These are phyloP conservation scores for Angophora floribunda DNA, from an alignment of 345 rosid species.

Conservation along the genomic window DNA sequence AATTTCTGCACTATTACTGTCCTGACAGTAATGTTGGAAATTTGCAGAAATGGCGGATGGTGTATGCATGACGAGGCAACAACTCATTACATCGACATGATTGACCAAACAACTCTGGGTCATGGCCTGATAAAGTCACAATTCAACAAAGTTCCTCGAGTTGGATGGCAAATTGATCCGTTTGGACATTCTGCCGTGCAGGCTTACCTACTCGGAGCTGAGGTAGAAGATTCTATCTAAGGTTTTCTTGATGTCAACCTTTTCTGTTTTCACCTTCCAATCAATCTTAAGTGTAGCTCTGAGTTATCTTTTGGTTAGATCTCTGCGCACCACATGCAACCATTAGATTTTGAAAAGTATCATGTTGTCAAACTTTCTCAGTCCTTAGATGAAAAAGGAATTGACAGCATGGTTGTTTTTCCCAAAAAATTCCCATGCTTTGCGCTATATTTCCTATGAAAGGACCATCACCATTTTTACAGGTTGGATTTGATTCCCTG, in stretches of 20 bases:
- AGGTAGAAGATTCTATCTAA: conserved; percentile 15
- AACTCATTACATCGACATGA: conserved; percentile 77
- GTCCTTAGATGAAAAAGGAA: neutral
- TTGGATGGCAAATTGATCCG: conserved; percentile 93
- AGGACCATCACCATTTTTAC: neutral
- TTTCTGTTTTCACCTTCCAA: neutral
- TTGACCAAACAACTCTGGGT: conserved; percentile 85
- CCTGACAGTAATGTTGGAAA: neutral
- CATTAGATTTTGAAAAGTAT: neutral
- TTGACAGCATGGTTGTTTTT: neutral
- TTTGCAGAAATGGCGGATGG: conserved; percentile 88
- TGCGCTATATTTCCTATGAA: neutral
- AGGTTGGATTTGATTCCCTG: conserved; percentile 79
- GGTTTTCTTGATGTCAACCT: neutral
- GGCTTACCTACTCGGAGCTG: conserved; percentile 76
- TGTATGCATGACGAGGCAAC: conserved; percentile 94
- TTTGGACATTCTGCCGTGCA: conserved; percentile 94
- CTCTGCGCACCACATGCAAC: neutral
- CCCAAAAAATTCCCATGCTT: neutral
- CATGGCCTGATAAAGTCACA: conserved; percentile 54
- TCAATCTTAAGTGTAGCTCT: neutral
- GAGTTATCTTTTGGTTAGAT: neutral
- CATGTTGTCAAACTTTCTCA: neutral
- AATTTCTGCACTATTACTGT: neutral
- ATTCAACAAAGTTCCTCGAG: conserved; percentile 67